These are phyloP conservation scores for Paracamarosporium sp. DNA, from an alignment of 2,329 filamentous ascomycete genomes.

Conservation along the genomic window DNA sequence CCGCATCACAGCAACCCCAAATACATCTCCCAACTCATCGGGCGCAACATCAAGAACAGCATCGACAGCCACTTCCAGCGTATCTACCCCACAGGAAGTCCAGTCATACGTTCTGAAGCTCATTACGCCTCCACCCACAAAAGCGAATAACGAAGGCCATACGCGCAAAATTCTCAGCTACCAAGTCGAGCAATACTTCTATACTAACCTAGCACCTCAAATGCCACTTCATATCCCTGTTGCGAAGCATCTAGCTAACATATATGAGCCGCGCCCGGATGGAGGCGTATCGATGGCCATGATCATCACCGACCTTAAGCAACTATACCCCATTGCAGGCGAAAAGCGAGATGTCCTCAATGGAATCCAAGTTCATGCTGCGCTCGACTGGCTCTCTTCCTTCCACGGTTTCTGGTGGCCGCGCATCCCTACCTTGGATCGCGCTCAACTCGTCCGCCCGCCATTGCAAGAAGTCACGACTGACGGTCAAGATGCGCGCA, in stretches of 20 bases:
- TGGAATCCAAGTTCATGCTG: constrained; percentile 57
- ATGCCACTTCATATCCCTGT: constrained; percentile 56
- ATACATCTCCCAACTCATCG: constrained; percentile 10
- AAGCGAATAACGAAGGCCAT: constrained; percentile 64
- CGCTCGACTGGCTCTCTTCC: constrained; percentile 67
- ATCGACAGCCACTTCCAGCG: constrained; percentile 15
- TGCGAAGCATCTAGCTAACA: constrained; percentile 56
- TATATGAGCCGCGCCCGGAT: constrained; percentile 50
- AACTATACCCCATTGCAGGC: constrained; percentile 62
- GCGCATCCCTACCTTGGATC: constrained; percentile 26
- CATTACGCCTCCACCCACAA: constrained; percentile 59
- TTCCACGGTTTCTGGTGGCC: constrained; percentile 67
- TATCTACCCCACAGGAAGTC: constrained; percentile 19
- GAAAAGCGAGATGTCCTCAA: constrained; percentile 60
- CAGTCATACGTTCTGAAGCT: constrained; percentile 64
- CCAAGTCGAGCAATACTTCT: constrained; percentile 71
- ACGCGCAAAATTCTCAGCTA: constrained; percentile 72
- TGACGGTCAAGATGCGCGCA: constrained; percentile 29
- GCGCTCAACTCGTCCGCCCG: constrained; percentile 56
- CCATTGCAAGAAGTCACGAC: constrained; percentile 61
- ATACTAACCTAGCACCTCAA: constrained; percentile 60
- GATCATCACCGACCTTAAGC: constrained; percentile 64
- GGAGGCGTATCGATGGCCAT: constrained; percentile 57
- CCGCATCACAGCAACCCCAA: constrained; percentile 53
- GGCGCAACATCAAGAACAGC: constrained; percentile 18